These are phyloP conservation scores for Alisma plantagoaquatica DNA, from an alignment of 106 monocot species.

Conservation along the genomic window DNA sequence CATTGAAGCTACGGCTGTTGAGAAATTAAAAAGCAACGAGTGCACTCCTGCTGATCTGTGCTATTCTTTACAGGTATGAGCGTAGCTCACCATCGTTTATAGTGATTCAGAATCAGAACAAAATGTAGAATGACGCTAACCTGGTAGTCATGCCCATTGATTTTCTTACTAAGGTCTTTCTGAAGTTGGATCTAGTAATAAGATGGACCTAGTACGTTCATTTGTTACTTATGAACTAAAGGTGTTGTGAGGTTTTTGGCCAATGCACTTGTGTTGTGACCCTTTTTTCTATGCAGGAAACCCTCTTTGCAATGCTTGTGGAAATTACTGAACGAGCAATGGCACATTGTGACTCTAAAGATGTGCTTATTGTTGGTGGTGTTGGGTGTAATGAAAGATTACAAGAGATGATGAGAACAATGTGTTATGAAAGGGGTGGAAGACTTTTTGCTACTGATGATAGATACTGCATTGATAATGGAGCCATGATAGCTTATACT, in stretches of 20 bases:
- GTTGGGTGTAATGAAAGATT: constrained; percentile 90
- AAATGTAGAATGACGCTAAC: no score
- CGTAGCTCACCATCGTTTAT: no score
- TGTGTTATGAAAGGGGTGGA: constrained; percentile 90
- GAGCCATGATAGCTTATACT: constrained; percentile 99
- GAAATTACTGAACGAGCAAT: constrained; percentile 97
- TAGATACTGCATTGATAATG: constrained; percentile 94
- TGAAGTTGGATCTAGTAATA: no score
- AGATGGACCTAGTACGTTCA: no score
- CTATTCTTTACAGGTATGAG: constrained; percentile 96
- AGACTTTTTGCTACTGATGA: constrained; percentile 89
- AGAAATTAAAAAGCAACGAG: constrained; percentile 85
- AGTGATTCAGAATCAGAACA: no score
- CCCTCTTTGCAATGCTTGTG: constrained; percentile 96
- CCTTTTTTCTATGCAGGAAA: constrained; percentile 42
- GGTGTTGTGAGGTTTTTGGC: no score
- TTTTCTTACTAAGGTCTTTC: no score
- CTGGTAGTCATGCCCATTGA: no score
- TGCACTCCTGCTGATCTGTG: constrained; percentile 96
- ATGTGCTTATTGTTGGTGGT: constrained; percentile 95
- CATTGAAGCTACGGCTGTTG: constrained; percentile 86
- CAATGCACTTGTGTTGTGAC: background rate
- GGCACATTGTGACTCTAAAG: constrained; percentile 96
- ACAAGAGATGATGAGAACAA: constrained; percentile 93
- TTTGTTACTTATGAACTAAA: no score